A percentile compares a stretch with the other conserved stretches of the same genome.
Evolutionary conservation across 2,329 filamentous ascomycete genomes (phyloP).

Genomic region (Tolypocladium tropicale): DNA sequence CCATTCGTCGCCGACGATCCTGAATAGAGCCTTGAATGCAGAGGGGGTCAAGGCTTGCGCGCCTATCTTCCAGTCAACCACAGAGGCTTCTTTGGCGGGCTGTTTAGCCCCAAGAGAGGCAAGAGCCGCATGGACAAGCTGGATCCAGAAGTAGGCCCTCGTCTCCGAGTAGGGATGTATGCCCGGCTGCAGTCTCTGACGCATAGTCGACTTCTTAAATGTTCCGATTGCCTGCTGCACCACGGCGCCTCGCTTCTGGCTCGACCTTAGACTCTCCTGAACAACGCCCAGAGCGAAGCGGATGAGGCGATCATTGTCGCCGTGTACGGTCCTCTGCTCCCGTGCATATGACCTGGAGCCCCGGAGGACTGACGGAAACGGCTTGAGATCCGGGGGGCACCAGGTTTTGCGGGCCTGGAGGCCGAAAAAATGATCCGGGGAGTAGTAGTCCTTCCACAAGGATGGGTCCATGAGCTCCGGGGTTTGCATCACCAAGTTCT

Average conservation of each 20-base stretch:
- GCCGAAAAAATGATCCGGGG: constrained; percentile 20
- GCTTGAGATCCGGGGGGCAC: constrained; percentile 18
- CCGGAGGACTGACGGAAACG: constrained; percentile 11
- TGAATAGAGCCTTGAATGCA: constrained; percentile 12
- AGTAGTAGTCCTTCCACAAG: constrained; percentile 21
- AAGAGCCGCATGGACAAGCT: constrained; percentile 11
- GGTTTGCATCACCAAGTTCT: constrained; percentile 11
- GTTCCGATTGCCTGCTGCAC: constrained; percentile 15
- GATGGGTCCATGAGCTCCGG: constrained; percentile 18
- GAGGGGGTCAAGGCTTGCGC: background rate
- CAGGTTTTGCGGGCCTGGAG: constrained; percentile 16
- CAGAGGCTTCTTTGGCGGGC: background rate
- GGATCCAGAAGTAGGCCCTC: constrained; percentile 21
- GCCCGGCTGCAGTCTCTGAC: constrained; percentile 5
- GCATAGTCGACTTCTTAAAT: constrained; percentile 14
- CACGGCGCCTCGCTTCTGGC: constrained; percentile 6
- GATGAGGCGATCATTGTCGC: constrained; percentile 11
- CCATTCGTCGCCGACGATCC: constrained; percentile 15
- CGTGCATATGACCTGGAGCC: background rate
- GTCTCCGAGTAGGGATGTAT: constrained; percentile 20
- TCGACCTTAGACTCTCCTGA: constrained; percentile 7
- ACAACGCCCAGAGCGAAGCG: constrained; percentile 20
- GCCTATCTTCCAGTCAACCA: background rate
- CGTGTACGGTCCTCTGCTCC: background rate
- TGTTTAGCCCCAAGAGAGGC: background rate